Conservation (phyloP, 2,329 filamentous ascomycete species). For the Phialophora verrucosa region DNA sequence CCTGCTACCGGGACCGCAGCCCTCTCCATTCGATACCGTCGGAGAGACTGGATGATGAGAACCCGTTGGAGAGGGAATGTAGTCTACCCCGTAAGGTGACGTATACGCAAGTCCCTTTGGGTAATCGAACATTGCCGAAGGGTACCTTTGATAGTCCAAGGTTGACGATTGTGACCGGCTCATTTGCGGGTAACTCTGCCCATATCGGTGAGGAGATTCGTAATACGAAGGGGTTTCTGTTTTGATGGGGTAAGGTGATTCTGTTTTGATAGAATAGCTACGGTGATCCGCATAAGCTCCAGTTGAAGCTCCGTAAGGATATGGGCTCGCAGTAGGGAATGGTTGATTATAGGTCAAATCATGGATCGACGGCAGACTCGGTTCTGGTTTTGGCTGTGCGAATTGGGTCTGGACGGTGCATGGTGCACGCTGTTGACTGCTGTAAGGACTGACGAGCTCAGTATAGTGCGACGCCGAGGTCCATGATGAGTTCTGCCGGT, state of each 20-base stretch:
- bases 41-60: conserved; percentile 28
- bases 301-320: conserved; percentile 13
- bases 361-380: conserved; percentile 31
- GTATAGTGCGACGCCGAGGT: conserved; percentile 24
- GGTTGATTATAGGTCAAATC: conserved; percentile 25
- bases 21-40: conserved; percentile 21
- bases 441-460: conserved; percentile 26
- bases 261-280: conserved; percentile 1
- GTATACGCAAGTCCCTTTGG: conserved; percentile 19
- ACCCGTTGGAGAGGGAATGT: conserved; percentile 19
- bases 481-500: conserved; percentile 32
- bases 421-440: conserved; percentile 19
- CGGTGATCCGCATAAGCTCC: conserved; percentile 16
- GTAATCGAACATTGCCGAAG: conserved; percentile 26
- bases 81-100: conserved; percentile 30
- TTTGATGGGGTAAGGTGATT: conserved; percentile 11
- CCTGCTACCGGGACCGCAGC: conserved; percentile 45
- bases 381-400: conserved; percentile 12
- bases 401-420: conserved; percentile 24
- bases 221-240: conserved; percentile 29
- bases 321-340: conserved; percentile 21
- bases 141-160: conserved; percentile 27
- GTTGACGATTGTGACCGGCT: conserved; percentile 21
- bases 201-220: conserved; percentile 29
- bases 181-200: conserved; percentile 27